Percentiles rank a stretch among this genome's conserved stretches.
Evolutionary conservation across 2,329 filamentous ascomycete species (phyloP).

Genomic region (Monosporascus sp.): DNA sequence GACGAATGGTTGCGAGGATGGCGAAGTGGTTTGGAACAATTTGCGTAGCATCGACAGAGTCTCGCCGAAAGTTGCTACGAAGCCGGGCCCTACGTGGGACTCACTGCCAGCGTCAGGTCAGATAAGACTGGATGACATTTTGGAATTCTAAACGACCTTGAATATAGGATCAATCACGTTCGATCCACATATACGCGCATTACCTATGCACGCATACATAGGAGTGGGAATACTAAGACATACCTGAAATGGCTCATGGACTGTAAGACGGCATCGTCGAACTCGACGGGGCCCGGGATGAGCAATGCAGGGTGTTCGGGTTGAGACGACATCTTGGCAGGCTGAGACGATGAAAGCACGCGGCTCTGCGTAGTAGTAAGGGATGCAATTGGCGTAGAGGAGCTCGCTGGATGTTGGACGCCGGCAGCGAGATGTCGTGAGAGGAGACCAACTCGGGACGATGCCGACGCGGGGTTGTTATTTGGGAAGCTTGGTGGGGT

Average conservation of each 20-base stretch:
- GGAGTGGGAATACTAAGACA: conserved; percentile 20
- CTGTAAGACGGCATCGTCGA: conserved; percentile 92
- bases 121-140: neutral
- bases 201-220: neutral
- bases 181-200: neutral
- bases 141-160: too few species aligned
- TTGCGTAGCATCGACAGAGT: conserved; percentile 81
- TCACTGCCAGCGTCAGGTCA: conserved; percentile 52
- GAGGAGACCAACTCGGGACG: conserved; percentile 22
- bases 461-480: conserved; percentile 19
- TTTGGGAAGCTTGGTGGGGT: neutral
- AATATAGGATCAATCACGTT: too few species aligned
- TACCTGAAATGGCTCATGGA: conserved; percentile 94
- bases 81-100: conserved; percentile 85
- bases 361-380: conserved; percentile 21
- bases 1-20: conserved; percentile 82
- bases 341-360: conserved; percentile 21
- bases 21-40: conserved; percentile 85
- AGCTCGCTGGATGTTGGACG: conserved; percentile 8
- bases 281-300: conserved; percentile 96
- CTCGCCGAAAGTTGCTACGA: conserved; percentile 88
- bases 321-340: conserved; percentile 53
- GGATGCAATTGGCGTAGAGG: conserved; percentile 17
- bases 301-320: conserved; percentile 67
- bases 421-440: conserved; percentile 20